phyloP scores from a whole-genome alignment of 1,284 basidiomycete species.

The Apiotrichum siamense region DNA sequence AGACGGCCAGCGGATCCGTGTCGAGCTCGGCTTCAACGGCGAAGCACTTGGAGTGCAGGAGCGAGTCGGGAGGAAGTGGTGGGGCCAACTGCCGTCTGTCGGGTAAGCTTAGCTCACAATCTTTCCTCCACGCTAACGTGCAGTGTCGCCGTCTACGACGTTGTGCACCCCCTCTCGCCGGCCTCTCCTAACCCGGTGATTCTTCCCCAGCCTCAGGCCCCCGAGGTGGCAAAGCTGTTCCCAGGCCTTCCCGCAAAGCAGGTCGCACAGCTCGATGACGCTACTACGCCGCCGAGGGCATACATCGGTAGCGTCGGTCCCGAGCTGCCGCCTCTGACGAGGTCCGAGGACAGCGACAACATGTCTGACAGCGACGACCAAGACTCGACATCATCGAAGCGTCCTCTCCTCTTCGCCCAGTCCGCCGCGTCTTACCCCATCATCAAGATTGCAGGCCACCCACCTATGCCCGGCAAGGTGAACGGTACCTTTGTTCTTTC shows the following conservation, averaged over 20 bases:
- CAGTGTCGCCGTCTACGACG: slow-evolving; percentile 46
- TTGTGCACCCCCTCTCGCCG: slow-evolving; percentile 36
- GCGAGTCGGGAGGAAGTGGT: slow-evolving; percentile 36
- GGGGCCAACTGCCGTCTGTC: slow-evolving; percentile 32
- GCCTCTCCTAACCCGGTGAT: slow-evolving; percentile 40
- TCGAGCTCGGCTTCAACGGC: slow-evolving; percentile 44
- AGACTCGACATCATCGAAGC: not conserved
- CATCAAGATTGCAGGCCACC: slow-evolving; percentile 26
- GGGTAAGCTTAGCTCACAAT: slow-evolving; percentile 26
- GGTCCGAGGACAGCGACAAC: not conserved
- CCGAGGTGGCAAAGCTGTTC: not conserved
- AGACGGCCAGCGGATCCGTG: slow-evolving; percentile 29
- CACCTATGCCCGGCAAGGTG: slow-evolving; percentile 26
- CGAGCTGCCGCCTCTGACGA: slow-evolving; percentile 14
- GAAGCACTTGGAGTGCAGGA: slow-evolving; percentile 40
- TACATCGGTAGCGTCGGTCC: slow-evolving; percentile 40
- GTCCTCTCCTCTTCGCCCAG: slow-evolving; percentile 38
- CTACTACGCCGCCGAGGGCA: slow-evolving; percentile 29
- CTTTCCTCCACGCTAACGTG: not conserved
- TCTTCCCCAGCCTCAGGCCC: slow-evolving; percentile 42
- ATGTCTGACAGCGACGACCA: not conserved
- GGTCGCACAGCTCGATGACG: slow-evolving; percentile 1
- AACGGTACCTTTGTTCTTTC: slow-evolving; percentile 40
- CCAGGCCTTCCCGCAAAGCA: not conserved
- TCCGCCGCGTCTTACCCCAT: slow-evolving; percentile 43